Evolutionary conservation across 768 basidiomycete genomes (phyloP).

Genomic region (Gelatoporia subvermispora): DNA sequence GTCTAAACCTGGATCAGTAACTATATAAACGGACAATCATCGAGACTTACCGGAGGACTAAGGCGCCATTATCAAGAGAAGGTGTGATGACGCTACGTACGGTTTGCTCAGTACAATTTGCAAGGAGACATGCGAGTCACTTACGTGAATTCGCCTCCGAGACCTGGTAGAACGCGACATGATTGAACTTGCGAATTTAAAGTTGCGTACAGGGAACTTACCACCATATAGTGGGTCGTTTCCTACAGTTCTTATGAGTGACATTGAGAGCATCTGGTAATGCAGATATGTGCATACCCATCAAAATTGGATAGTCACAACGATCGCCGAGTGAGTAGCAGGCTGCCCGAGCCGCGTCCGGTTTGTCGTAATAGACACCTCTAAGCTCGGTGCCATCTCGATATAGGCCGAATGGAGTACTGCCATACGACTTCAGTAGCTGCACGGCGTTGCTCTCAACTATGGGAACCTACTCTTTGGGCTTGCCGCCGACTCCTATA

Average conservation of each 20-base stretch:
- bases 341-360: conserved; percentile 62
- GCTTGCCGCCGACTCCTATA: conserved; percentile 59
- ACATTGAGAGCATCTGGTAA: neutral
- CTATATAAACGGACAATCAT: neutral
- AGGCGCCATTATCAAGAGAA: conserved; percentile 65
- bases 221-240: conserved; percentile 81
- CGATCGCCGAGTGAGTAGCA: conserved; percentile 57
- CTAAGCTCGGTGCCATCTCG: conserved; percentile 74
- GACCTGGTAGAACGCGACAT: conserved; percentile 34
- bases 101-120: neutral
- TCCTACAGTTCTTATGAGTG: conserved; percentile 32
- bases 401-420: conserved; percentile 73
- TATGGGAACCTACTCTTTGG: conserved; percentile 60
- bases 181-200: neutral
- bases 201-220: conserved; percentile 23
- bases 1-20: conserved; percentile 24
- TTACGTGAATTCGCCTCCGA: conserved; percentile 77
- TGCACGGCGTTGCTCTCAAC: neutral
- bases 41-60: conserved; percentile 49
- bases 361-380: conserved; percentile 65
- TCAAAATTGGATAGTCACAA: conserved; percentile 72
- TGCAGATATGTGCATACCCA: conserved; percentile 39
- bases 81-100: conserved; percentile 63
- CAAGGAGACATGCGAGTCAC: conserved; percentile 17
- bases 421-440: conserved; percentile 21